Percentiles rank a stretch among this genome's conserved stretches.
These are phyloP conservation scores for Pseudozyma tsukubaensis DNA, from an alignment of 1,284 basidiomycete species.

Conservation along the genomic window DNA sequence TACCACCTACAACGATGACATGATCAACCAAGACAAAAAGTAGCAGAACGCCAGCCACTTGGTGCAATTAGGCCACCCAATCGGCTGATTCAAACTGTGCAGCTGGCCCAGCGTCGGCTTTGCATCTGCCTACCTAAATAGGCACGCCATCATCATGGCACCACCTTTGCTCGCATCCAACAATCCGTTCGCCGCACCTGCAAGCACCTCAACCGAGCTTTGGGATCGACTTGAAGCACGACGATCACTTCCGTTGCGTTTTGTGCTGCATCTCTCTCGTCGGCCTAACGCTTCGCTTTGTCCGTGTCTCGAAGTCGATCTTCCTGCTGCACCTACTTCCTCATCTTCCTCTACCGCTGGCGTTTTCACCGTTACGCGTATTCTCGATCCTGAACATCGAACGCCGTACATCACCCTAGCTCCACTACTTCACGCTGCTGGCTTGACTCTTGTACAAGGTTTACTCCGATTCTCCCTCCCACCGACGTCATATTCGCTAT, in stretches of 20 bases:
- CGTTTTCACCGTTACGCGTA: slow-evolving; percentile 30
- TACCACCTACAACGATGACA: slow-evolving; percentile 1
- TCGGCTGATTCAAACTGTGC: too few relatives aligned
- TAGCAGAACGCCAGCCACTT: too few relatives aligned
- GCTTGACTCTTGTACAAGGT: slow-evolving; percentile 30
- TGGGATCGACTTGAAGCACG: slow-evolving; percentile 24
- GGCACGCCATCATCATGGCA: too few relatives aligned
- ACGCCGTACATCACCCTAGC: slow-evolving; percentile 40
- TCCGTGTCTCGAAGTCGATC: slow-evolving; percentile 22
- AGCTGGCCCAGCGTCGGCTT: too few relatives aligned
- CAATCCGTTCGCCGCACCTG: slow-evolving; percentile 6
- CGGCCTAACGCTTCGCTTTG: slow-evolving; percentile 35
- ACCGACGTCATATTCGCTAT: slow-evolving; percentile 18
- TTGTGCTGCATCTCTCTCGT: slow-evolving; percentile 26
- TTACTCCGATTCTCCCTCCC: slow-evolving; percentile 21
- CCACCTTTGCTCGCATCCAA: background rate
- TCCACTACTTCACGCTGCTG: slow-evolving; percentile 18
- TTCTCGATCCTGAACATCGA: slow-evolving; percentile 47
- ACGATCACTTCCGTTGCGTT: slow-evolving; percentile 24
- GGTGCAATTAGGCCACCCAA: too few relatives aligned
- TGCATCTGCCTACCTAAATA: too few relatives aligned
- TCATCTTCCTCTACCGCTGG: too few relatives aligned
- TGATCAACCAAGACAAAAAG: background rate
- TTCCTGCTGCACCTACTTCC: background rate
- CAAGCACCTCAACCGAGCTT: background rate